These are phyloP conservation scores for Thamnidium elegans DNA, from an alignment of 192 early-diverging fungal species.

Conservation along the genomic window DNA sequence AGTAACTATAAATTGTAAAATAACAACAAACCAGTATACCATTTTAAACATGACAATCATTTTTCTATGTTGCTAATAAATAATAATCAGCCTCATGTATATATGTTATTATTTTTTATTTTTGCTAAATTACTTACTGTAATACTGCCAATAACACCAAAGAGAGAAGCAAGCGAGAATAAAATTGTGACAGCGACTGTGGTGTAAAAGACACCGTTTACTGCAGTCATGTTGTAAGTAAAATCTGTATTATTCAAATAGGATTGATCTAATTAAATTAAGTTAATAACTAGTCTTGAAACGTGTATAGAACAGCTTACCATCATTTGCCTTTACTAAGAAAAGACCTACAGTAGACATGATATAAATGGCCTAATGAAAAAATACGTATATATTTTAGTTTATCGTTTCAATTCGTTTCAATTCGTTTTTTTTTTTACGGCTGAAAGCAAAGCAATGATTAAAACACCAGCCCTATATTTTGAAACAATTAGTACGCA, in stretches of 20 bases:
- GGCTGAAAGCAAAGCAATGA: constrained; percentile 21
- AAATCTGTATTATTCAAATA: neutral
- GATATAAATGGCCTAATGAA: constrained; percentile 8
- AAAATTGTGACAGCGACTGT: constrained; percentile 16
- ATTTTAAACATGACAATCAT: constrained; percentile 24
- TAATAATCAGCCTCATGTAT: constrained; percentile 1
- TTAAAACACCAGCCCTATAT: constrained; percentile 28
- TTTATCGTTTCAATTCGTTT: neutral
- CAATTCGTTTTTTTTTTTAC: neutral
- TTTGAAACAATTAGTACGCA: neutral
- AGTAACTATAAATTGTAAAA: constrained; percentile 20
- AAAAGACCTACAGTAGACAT: constrained; percentile 1
- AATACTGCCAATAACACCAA: constrained; percentile 33
- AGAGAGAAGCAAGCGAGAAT: constrained; percentile 21
- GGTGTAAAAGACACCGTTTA: constrained; percentile 16
- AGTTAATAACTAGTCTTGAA: neutral
- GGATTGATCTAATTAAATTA: neutral
- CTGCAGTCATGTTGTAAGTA: neutral
- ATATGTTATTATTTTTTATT: neutral
- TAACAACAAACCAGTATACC: constrained; percentile 27
- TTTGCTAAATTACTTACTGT: constrained; percentile 22
- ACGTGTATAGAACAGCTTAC: neutral
- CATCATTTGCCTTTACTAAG: neutral
- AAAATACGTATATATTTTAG: neutral
- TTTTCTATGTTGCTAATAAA: constrained; percentile 25